Evolutionary conservation across 352 stramenopile species (phyloP), one percentile per base, ranked within the genome.

Genomic region (Globisporangium emineosum): DNA sequence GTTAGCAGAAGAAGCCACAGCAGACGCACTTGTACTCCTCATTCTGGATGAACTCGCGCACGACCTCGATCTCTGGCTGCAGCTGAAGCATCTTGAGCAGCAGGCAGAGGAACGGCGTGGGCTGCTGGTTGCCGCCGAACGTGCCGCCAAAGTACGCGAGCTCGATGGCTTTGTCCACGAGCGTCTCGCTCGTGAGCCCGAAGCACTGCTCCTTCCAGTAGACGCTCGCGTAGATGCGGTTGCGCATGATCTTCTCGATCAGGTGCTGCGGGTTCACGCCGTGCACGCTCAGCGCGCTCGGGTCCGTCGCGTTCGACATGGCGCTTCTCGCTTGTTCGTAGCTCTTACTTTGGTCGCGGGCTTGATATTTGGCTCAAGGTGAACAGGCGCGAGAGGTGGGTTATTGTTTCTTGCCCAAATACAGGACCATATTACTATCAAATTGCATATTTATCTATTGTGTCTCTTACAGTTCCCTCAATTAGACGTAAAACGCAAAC

Each of bases 171-270:
- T 99, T 98, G 72, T 99, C 96, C 57, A 99, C 86, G 7, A 99
- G 84, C 66, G 97, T 97, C 69, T 93, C 90, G 1, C 94, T 94
- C 7, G 96, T 98, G 30, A 99, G 91, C 13, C 96, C 97, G 80
- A 99, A 99, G 78, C 97, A 99, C 74, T 98, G 81, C 78, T 99
- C 83, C 76, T 99, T 99, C 97, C 97, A 99, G 82, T 98, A 99
- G 32, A 92, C 72, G 55, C 83, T 95, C 50, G 95, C 79, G 69
- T 97, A 97, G 64, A 99, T 98, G 72, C 97, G 97, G 74, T 98
- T 95, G 30, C 97, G 90, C 65, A 97, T 98, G 74, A 99, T 99
- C 79, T 99, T 98, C 82, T 99, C 97, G 67, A 99, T 91, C 27
- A 99, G 79, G 67, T 98, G 96, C 83, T 99, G 96, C 64, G 97